These are phyloP conservation scores for Eimeria praecox DNA, from an alignment of 169 alveolate species.

Conservation along the genomic window DNA sequence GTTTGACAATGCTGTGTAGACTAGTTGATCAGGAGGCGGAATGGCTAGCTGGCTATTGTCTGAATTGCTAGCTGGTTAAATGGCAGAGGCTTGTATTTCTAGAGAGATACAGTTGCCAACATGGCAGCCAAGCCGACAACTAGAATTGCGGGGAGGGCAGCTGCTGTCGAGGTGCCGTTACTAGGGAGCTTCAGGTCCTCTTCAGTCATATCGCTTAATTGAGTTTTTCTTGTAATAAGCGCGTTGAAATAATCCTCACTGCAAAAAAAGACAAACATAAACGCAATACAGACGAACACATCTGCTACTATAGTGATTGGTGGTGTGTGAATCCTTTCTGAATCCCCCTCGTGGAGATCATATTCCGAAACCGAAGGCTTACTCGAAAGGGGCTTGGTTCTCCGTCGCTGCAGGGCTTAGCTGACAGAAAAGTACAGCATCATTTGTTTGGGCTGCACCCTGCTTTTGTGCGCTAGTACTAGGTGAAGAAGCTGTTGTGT, in stretches of 20 bases:
- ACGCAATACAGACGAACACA: not conserved
- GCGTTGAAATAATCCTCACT: slow-evolving; percentile 14
- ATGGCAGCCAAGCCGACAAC: slow-evolving; percentile 14
- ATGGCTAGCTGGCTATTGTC: not conserved
- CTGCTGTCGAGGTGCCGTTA: not conserved
- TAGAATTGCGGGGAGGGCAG: not conserved
- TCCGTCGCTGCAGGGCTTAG: not conserved
- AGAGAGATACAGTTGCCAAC: not conserved
- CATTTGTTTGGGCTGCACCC: not conserved
- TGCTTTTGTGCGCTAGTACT: not conserved
- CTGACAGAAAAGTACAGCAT: not conserved
- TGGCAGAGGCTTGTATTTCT: not conserved
- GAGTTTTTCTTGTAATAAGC: not conserved
- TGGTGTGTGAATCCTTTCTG: not conserved
- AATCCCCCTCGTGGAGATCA: not conserved
- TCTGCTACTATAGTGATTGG: not conserved
- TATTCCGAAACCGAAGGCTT: not conserved
- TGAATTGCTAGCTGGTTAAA: not conserved
- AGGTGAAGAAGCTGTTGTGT: not conserved
- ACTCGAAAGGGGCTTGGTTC: not conserved
- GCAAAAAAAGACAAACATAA: not conserved
- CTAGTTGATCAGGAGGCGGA: not conserved
- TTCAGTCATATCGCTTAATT: not conserved
- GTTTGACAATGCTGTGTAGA: not conserved
- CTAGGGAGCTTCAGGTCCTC: not conserved